Evolutionary conservation across 352 stramenopile genomes (phyloP), one percentile per base, ranked within the genome.

Genomic region (Elongisporangium anandrum): DNA sequence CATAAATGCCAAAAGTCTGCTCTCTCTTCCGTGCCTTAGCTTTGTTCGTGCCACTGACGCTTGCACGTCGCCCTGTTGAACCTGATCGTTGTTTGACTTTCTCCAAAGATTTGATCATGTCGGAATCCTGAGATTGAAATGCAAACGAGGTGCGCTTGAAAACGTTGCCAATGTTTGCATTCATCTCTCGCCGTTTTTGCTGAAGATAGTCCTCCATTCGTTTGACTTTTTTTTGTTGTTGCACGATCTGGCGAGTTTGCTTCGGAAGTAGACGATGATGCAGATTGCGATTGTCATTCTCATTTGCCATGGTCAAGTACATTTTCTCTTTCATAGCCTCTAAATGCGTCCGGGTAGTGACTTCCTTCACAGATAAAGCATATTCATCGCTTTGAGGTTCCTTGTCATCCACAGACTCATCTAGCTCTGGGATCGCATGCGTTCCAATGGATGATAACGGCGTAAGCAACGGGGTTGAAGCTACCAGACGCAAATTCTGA

Each of bases 201-300:
- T 87, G 73, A 49, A 91, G 51, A 47, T 91, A 91, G 21, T 85
- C 65, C 23, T 89, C 74, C 79, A 88, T 87, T 12, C 79, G 77
- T 19, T 75, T 73, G 24, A 70, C 65, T 53, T 88, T 84, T 38
- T 88, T 76, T 13, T 79, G 50, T 17, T 77, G 57, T 3, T 70
- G 59, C 2, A 73, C 66, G 41, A 72, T 56, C 15, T 75, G 57
- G 0, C 69, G 66, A 23, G 73, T 21, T 24, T 64, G 65, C n/a
- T 82, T 54, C 17, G 86, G 50, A 17, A 75, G 67, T 9, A 57
- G 64, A 21, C 57, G 72, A 60, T 61, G 60, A 41, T 41, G 29
- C 29, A 41, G 29, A 41, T 41, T 9, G 5, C 29, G 29, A 41
- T 41, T 41, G 29, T 41, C 29, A 41, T 41, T 41, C 13, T 41